Evolutionary conservation across 768 basidiomycete species (phyloP).

Genomic region (Tylopilus balloui): DNA sequence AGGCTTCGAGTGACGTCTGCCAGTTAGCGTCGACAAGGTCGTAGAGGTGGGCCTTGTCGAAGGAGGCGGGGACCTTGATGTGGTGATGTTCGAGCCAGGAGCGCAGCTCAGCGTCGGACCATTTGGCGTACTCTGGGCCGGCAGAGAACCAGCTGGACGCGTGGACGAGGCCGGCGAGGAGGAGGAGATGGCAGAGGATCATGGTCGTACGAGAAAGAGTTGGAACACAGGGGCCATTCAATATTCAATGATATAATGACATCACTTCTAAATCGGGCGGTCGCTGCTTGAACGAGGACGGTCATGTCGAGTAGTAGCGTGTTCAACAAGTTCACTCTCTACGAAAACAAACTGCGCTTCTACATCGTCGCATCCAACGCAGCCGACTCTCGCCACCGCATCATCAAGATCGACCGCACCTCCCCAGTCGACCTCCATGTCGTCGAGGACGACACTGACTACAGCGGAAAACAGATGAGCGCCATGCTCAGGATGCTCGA

Average conservation of each 20-base stretch:
- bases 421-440: conserved; percentile 69
- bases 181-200: conserved; percentile 22
- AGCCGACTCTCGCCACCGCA: conserved; percentile 81
- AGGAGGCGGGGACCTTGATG: conserved; percentile 49
- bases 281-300: too few relatives aligned
- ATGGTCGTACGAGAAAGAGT: not conserved
- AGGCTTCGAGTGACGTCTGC: conserved; percentile 34
- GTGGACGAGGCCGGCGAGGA: conserved; percentile 36
- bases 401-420: conserved; percentile 91
- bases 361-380: conserved; percentile 91
- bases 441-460: conserved; percentile 84
- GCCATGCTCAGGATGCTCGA: conserved; percentile 92
- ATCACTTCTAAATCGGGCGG: conserved; percentile 19
- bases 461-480: conserved; percentile 86
- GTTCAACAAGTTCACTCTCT: conserved; percentile 83
- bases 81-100: conserved; percentile 67
- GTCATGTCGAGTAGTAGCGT: not conserved
- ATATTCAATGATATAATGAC: conserved; percentile 18
- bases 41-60: conserved; percentile 36
- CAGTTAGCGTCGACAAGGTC: conserved; percentile 62
- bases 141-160: conserved; percentile 52
- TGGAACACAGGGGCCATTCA: not conserved
- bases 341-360: conserved; percentile 89
- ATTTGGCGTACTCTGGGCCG: conserved; percentile 38
- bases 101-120: conserved; percentile 63